Evolutionary conservation across 352 stramenopile genomes (phyloP).

Genomic region (Pilasporangium apinafurcum): DNA sequence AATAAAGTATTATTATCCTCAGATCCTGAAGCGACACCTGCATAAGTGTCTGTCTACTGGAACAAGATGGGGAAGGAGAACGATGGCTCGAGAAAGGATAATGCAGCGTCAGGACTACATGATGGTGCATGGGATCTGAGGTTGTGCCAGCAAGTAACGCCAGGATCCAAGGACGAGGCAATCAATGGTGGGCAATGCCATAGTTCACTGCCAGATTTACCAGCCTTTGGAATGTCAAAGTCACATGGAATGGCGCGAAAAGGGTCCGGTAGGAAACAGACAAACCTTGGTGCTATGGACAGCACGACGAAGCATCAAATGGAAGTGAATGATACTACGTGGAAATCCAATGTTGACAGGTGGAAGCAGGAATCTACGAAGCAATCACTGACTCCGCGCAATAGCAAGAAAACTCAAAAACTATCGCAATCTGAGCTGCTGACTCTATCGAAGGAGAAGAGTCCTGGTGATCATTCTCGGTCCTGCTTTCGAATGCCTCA

Average conservation of each 20-base stretch:
- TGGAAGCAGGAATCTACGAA: slow-evolving; percentile 22
- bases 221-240: too few species aligned
- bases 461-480: slow-evolving; percentile 1
- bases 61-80: background rate
- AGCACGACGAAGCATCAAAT: slow-evolving; percentile 2
- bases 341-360: slow-evolving; percentile 37
- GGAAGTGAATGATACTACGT: slow-evolving; percentile 14
- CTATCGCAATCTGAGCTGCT: background rate
- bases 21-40: slow-evolving; percentile 6
- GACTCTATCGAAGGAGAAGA: slow-evolving; percentile 2
- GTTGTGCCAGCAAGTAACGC: too few species aligned
- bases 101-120: too few species aligned
- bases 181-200: too few species aligned
- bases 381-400: slow-evolving; percentile 22
- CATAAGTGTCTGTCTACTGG: too few species aligned
- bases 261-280: slow-evolving; percentile 7
- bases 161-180: too few species aligned
- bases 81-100: slow-evolving; percentile 8
- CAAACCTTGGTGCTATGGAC: slow-evolving; percentile 1
- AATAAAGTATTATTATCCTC: background rate
- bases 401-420: slow-evolving; percentile 10
- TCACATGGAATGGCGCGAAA: slow-evolving; percentile 8
- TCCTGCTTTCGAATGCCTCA: slow-evolving; percentile 12
- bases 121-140: too few species aligned
- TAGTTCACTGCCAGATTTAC: too few species aligned